Evolutionary conservation across 371 early-diverging fungal genomes (phyloP), one percentile per base, ranked within the genome.

Genomic region (Zopfochytrium polystomum): DNA sequence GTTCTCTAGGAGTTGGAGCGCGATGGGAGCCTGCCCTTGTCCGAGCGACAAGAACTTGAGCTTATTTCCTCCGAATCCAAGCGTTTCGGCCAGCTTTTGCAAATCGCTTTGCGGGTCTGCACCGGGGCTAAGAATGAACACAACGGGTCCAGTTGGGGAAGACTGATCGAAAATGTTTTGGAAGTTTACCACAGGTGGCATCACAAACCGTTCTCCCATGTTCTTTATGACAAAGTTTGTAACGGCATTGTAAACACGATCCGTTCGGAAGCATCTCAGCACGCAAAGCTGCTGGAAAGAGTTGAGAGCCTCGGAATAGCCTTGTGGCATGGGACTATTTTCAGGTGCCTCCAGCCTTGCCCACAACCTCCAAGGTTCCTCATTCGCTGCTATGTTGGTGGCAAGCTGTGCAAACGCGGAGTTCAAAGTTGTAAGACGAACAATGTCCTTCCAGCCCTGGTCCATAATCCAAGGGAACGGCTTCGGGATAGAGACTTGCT

Each of bases 1-100:
- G 80, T n/a, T 80, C 60, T 83, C 83, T 3, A 83, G 74, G 23
- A 83, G 63, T 62, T 83, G 83, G 26, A 83, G 55, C 1, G 83
- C 83, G 23, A 83, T 79, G 20, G 83, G 83, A 2, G 77, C 83
- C 60, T 83, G 83, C n/a, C 83, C 83, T 53, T 83, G 83, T 1
- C 83, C 83, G 5, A 83, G 70, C 20, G 83, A 83, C 55, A 83
- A 49, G 58, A 81, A 83, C 63, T 83, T 83, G 38, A 83, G 68
- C 43, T 33, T 47, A 55, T 75, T 80, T 15, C 78, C 80, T 23
- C 80, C 82, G 65, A 81, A 81, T 1, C 83, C 83, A 13, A 76
- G 66, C 7, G 62, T 63, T 63, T 83, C 83, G 1, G 83, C 83
- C 13, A 83, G 66, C 42, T 83, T 83, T 59, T 79, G 77, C 5